Conservation (phyloP, 2,329 filamentous ascomycete species). For the Penicillium corylophilum region DNA sequence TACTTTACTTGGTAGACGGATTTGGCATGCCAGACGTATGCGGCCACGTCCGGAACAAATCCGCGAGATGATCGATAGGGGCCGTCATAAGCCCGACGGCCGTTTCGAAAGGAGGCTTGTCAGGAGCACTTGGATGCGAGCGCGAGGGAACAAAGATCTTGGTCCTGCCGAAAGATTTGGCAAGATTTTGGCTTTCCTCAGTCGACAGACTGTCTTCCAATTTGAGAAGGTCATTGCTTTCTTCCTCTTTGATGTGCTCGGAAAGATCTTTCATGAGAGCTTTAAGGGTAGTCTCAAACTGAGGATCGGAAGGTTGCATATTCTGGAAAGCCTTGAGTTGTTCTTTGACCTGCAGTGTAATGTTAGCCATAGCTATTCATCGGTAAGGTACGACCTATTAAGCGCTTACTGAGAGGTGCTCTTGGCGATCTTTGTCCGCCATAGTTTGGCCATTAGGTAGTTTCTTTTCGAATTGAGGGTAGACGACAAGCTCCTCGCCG, state of each 20-base stretch:
- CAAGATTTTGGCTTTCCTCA: constrained; percentile 34
- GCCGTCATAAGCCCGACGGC: constrained; percentile 54
- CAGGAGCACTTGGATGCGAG: constrained; percentile 50
- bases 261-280: constrained; percentile 43
- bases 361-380: background rate
- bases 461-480: constrained; percentile 52
- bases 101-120: constrained; percentile 57
- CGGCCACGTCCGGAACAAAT: constrained; percentile 52
- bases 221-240: constrained; percentile 48
- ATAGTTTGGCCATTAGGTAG: constrained; percentile 43
- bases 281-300: constrained; percentile 45
- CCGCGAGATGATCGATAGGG: constrained; percentile 56
- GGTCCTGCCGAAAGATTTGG: constrained; percentile 49
- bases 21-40: constrained; percentile 28
- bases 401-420: constrained; percentile 38
- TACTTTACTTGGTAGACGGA: constrained; percentile 12
- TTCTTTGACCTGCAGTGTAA: constrained; percentile 48
- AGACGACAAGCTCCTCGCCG: constrained; percentile 53
- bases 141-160: constrained; percentile 54
- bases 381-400: too few species aligned
- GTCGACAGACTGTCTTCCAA: constrained; percentile 44
- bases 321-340: constrained; percentile 50
- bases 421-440: constrained; percentile 48
- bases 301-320: constrained; percentile 36
- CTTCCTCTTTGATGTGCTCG: constrained; percentile 52